Evolutionary conservation across 345 rosid species (phyloP).

Genomic region (Aquilaria malaccensis): DNA sequence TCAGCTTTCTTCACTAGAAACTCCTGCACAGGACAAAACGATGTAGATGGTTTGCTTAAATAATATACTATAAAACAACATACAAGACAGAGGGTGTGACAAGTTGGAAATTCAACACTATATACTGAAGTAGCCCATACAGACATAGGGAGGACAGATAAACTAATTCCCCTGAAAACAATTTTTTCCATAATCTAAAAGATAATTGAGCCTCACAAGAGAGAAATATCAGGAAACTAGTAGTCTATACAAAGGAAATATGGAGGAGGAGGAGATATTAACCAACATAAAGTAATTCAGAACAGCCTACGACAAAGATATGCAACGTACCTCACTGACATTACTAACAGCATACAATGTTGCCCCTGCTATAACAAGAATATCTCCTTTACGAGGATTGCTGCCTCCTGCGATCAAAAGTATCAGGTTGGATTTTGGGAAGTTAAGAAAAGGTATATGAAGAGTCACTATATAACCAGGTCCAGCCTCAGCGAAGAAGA

Average conservation of each 20-base stretch:
- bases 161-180: no score
- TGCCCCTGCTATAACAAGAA: constrained; percentile 62
- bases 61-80: background rate
- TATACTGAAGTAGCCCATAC: no score
- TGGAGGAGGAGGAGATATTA: background rate
- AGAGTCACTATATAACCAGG: no score
- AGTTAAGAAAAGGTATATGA: no score
- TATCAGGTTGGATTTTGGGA: background rate
- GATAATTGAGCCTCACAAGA: no score
- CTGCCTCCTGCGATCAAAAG: constrained; percentile 45
- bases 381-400: constrained; percentile 64
- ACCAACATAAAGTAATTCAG: background rate
- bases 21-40: constrained; percentile 38
- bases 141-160: no score
- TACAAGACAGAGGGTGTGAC: no score
- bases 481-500: no score
- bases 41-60: background rate
- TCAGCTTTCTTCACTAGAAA: constrained; percentile 78
- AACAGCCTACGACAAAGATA: background rate
- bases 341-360: constrained; percentile 64
- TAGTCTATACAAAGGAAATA: background rate
- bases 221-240: no score
- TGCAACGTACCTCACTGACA: constrained; percentile 49
- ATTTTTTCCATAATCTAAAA: no score
- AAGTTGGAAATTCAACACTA: no score